Base-by-base conservation (phyloP, 768 basidiomycete species). In the Pleurotus tuber-regium region DNA sequence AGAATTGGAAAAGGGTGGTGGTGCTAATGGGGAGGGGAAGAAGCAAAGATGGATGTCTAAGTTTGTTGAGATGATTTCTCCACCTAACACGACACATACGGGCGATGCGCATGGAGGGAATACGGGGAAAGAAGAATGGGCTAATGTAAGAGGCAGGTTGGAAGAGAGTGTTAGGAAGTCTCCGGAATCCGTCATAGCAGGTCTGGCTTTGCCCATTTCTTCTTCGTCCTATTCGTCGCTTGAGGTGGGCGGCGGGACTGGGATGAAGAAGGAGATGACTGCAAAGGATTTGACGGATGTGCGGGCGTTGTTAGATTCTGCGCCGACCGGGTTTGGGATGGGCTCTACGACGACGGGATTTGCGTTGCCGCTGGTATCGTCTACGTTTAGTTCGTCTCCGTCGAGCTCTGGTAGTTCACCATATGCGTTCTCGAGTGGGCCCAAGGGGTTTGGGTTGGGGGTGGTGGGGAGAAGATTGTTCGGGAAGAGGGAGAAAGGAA, bases 31-130 rank as follows among this genome's bases (percentile, higher is more conserved):
- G 28, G 4, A 11, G 21, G n/a, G n/a, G n/a, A n/a, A n/a, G n/a
- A n/a, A n/a, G n/a, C n/a, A n/a, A n/a, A n/a, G n/a, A n/a, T 38
- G 9, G 35, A 48, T n/a, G 21, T 33, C 46, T 11, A 48, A 24
- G 31, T 48, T 48, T 35, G 46, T 48, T 8, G 46, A 48, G 19
- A 26, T 26, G 24, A 44, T 48, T 14, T 16, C 30, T 12, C 29
- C 46, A 19, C 46, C 46, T 21, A 28, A 33, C 7, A 18, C 46
- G 31, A 35, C 31, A 10, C 16, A 26, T 35, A 10, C 46, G 4
- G 35, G 14, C 10, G 19, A 36, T 12, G 35, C 12, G 7, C n/a
- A 14, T n/a, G 0, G 12, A 19, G 21, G n/a, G n/a, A 3, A 3
- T n/a, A 19, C 46, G n/a, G 46, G 31, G 7, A 14, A 14, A 12